Evolutionary conservation across 1,284 basidiomycete species (phyloP), one percentile per base, ranked within the genome.

Genomic region (Pholiota adiposa): DNA sequence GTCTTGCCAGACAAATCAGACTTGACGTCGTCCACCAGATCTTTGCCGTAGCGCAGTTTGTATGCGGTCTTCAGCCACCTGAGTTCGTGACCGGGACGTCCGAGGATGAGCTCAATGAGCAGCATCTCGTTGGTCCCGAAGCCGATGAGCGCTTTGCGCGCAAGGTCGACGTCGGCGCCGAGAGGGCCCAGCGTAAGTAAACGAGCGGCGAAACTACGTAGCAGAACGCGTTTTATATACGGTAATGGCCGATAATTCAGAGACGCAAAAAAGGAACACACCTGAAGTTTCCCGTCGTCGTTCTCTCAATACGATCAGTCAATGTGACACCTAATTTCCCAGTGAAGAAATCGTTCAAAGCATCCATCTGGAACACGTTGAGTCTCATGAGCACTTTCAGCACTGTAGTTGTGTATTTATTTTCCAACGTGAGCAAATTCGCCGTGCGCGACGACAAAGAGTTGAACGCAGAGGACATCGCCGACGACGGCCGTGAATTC

Each of bases 181-280:
- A 81, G 61, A 3, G 79, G 79, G 0, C 79, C 79, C 12, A 74
- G 67, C 0, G 74, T 69, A 3, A 79, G 66, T 1, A 69, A 78
- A 11, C 71, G 70, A 19, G 79, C 64, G 1, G 69, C 69, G 43
- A 66, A 69, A 41, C 77, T 80, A 54, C 2, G 34, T 33, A 19
- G 1, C 43, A 43, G 16, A 19, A 23, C 38, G 31, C 31, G 12
- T 33, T 33, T 33, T 12, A 12, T 33, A 33, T 33, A 33, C 12
- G 36, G 19, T 23, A 48, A 31, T 7, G 16, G 12, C n/a, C 23
- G 2, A n/a, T 18, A 57, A 21, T 6, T 16, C 18, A 18, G 25
- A n/a, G n/a, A n/a, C n/a, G n/a, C n/a, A n/a, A n/a, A n/a, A 38
- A 12, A 36, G 14, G 16, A 29, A 67, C 72, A 19, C 54, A 77